phyloP scores from a whole-genome alignment of 768 basidiomycete species.

The Suillus cothurnatus region DNA sequence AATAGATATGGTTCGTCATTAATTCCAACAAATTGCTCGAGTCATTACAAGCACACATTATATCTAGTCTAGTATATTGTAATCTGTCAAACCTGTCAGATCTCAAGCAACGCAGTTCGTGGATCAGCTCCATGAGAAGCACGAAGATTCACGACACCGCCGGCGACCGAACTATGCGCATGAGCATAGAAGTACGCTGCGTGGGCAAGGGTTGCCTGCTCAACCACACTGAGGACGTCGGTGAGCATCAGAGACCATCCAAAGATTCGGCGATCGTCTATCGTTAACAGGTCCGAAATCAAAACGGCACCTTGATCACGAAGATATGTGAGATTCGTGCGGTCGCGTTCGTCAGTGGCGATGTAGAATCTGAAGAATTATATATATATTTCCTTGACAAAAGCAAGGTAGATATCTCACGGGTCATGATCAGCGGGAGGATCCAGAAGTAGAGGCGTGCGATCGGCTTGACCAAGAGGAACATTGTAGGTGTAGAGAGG shows the following conservation, averaged over 20 bases:
- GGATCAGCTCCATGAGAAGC: slow-evolving; percentile 43
- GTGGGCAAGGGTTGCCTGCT: slow-evolving; percentile 41
- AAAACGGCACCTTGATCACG: slow-evolving; percentile 40
- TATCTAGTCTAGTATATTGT: background rate
- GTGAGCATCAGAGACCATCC: slow-evolving; percentile 47
- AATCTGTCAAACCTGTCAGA: slow-evolving; percentile 4
- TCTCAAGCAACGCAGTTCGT: slow-evolving; percentile 41
- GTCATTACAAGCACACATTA: background rate
- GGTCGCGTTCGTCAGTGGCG: slow-evolving; percentile 46
- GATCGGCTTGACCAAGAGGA: slow-evolving; percentile 22
- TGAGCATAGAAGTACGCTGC: slow-evolving; percentile 46
- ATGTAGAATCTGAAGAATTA: slow-evolving; percentile 31
- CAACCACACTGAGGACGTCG: slow-evolving; percentile 44
- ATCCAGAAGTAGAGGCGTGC: slow-evolving; percentile 22
- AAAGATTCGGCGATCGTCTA: slow-evolving; percentile 39
- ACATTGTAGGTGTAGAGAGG: slow-evolving; percentile 22
- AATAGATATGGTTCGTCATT: background rate
- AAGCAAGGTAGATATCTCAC: slow-evolving; percentile 15
- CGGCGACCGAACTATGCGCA: slow-evolving; percentile 41
- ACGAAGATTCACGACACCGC: slow-evolving; percentile 44
- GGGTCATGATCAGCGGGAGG: slow-evolving; percentile 27
- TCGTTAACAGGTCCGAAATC: slow-evolving; percentile 43
- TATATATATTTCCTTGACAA: background rate
- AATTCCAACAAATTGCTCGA: background rate
- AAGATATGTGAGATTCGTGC: slow-evolving; percentile 33